Conservation (phyloP, 257 asterid genomes). For the Nicotiana undulata region DNA sequence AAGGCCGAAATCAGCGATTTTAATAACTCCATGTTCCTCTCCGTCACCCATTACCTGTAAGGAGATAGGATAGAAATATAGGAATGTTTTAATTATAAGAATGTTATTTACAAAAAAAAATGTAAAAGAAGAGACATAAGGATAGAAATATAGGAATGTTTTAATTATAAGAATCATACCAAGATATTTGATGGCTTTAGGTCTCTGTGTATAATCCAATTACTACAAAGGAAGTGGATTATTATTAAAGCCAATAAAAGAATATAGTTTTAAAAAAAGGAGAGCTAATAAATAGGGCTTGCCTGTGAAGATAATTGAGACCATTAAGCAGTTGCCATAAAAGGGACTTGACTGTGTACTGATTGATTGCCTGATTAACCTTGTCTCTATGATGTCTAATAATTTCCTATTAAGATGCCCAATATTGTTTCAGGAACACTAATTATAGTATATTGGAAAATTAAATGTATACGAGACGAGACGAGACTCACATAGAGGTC, state of each 20-base stretch:
- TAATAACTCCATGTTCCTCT: constrained; percentile 94
- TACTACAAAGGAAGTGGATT: constrained; percentile 47
- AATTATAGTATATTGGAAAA: background rate
- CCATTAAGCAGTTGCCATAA: constrained; percentile 99
- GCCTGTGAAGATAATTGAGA: constrained; percentile 94
- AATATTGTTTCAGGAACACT: background rate
- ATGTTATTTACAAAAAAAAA: background rate
- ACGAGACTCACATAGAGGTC: constrained; percentile 76
- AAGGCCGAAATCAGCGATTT: constrained; percentile 97
- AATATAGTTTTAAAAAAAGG: background rate
- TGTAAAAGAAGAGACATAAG: background rate
- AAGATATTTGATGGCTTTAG: constrained; percentile 95
- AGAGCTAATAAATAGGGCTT: constrained; percentile 9
- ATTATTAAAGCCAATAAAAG: constrained; percentile 5
- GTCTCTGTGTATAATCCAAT: constrained; percentile 97
- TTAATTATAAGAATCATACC: constrained; percentile 45
- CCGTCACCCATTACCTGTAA: constrained; percentile 97
- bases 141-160: background rate
- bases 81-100: background rate
- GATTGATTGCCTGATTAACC: constrained; percentile 80
- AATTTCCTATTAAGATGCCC: constrained; percentile 52
- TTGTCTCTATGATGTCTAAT: constrained; percentile 97
- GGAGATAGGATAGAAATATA: background rate
- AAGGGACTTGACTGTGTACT: constrained; percentile 72
- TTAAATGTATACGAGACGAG: background rate